Base-by-base conservation (phyloP, 352 stramenopile species). In the Phytophthora vignae region DNA sequence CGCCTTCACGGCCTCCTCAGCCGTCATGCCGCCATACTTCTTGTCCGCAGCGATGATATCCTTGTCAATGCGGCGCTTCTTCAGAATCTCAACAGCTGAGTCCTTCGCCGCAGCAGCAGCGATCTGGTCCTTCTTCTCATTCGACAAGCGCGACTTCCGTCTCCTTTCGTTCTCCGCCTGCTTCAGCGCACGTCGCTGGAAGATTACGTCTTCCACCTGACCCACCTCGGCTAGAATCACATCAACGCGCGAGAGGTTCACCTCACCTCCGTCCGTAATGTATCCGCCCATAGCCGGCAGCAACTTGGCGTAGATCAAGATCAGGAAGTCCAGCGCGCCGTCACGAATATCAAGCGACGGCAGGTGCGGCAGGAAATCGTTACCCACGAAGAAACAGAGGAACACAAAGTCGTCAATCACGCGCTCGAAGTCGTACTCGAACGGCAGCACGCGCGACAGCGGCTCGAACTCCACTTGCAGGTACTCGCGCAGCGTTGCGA, bases 381-480 rank as follows among this genome's bases (percentile, higher is more conserved):
- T 99, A 1, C 98, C 98, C 2, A 99, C 97, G 76, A 99, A 99
- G 82, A 99, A 99, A 83, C 97, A 99, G 42, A 99, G 81, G 82
- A 99, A 99, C 10, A 99, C 97, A 80, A 99, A 98, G 83, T 99
- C 98, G 81, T 99, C 98, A 38, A 99, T 81, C n/a, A 99, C 73
- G 62, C 97, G 85, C 84, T 99, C 98, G 54, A 99, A 98, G 71
- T 99, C 92, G 78, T 98, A 99, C 57, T 82, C 65, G 81, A 99
- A 99, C 21, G 96, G 94, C 14, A 99, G 71, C 36, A 89, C 84
- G 19, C 60, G 60, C 1, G 87, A 81, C 15, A 96, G 65, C 0
- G 87, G 87, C 73, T 94, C 83, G 78, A 99, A 99, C 78, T 99
- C 97, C 56, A 95, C 87, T 29, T 90, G 78, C 27, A 99, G 67